Percentiles rank a stretch among this genome's conserved stretches.
phyloP scores from a whole-genome alignment of 2,329 filamentous ascomycete genomes.

The Aureobasidium leucospermi region DNA sequence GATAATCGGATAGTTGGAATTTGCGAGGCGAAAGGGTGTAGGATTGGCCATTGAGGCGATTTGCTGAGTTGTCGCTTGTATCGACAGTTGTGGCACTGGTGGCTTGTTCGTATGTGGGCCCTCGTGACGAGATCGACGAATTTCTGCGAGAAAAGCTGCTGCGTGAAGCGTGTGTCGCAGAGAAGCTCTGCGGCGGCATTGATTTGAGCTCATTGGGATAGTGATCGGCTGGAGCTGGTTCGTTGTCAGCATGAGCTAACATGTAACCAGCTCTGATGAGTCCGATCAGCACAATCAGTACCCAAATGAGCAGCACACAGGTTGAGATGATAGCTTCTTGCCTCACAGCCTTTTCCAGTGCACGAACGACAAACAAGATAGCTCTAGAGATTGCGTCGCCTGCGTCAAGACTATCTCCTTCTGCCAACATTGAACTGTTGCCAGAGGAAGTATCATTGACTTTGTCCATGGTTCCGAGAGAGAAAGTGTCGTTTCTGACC shows the following conservation, averaged over 20 bases:
- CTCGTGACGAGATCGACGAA: conserved; percentile 15
- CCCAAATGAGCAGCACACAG: conserved; percentile 66
- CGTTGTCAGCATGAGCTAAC: conserved; percentile 45
- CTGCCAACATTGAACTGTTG: conserved; percentile 67
- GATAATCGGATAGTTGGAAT: conserved; percentile 34
- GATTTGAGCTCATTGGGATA: conserved; percentile 15
- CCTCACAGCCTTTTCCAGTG: conserved; percentile 60
- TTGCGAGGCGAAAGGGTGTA: conserved; percentile 40
- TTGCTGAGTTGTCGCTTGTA: conserved; percentile 29
- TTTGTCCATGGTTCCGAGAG: conserved; percentile 60
- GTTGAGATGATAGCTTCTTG: conserved; percentile 75
- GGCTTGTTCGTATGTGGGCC: conserved; percentile 34
- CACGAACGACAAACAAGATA: conserved; percentile 60
- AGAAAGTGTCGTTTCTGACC: conserved; percentile 75
- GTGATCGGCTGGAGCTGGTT: conserved; percentile 13
- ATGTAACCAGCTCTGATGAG: conserved; percentile 58
- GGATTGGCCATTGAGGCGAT: conserved; percentile 36
- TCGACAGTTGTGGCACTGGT: conserved; percentile 27
- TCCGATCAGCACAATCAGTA: conserved; percentile 69
- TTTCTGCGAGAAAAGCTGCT: conserved; percentile 8
- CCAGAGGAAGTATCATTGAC: conserved; percentile 41
- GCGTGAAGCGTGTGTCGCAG: conserved; percentile 5
- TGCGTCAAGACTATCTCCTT: conserved; percentile 59
- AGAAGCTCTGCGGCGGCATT: conserved; percentile 11
- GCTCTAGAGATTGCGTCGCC: conserved; percentile 76